Evolutionary conservation across 164 flowering plant species (phyloP), one percentile per base, ranked within the genome.

Genomic region (Warburgia ugandensis): DNA sequence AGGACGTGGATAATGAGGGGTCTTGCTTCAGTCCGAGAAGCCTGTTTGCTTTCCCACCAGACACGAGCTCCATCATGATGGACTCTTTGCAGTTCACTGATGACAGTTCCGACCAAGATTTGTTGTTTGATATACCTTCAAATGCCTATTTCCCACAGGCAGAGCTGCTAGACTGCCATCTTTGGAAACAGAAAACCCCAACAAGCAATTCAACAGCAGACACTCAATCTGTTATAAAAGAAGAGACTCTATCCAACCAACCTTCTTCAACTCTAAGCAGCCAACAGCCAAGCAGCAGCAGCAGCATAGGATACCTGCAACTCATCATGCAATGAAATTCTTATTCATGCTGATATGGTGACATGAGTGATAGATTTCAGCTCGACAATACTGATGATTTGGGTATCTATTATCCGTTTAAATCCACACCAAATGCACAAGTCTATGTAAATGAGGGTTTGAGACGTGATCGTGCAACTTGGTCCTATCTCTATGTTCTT

Each of bases 41-140:
- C 63, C 52, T 84, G 17, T 80, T 84, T 67, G 74, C 79, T 17
- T 57, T 73, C 63, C 81, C 90, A 29, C 58, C 80, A 6, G 85
- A 81, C 48, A 55, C 73, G 49, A 66, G 77, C 66, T 73, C 78
- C 17, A 58, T 71, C 42, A 68, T 73, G 76, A 67, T 78, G 45
- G 90, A 81, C 37, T 67, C 83, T 58, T 66, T 75, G 30, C 58
- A 68, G 43, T 68, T 67, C 58, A 66, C 57, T 0, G 86, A 78
- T 47, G 87, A 77, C 37, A 73, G 58, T 56, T 71, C 73, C 19
- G 92, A 83, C 51, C 90, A 84, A 66, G 96, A 85, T 71, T 60
- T 92, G 61, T 87, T 88, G 52, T 69, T 87, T 40, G 88, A 85
- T 44, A 69, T 92, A 36, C 96, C 90, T 38, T 77, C 83, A 47